Base-by-base conservation (phyloP, 805 yeast species). In the Pichia sporocuriosa region DNA sequence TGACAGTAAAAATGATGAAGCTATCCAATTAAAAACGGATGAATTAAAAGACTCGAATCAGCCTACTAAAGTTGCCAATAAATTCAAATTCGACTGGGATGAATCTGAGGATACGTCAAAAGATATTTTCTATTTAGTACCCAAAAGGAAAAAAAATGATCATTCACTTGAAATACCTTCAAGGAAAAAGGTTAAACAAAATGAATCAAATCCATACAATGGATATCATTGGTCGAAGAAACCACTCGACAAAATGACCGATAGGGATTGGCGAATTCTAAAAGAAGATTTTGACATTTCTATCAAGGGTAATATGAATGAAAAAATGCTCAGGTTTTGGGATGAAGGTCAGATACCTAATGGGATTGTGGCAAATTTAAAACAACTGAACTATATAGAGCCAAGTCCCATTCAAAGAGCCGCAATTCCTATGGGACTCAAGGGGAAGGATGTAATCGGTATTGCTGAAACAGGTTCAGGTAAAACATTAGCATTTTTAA, bases 391-490 rank as follows among this genome's bases (percentile, higher is more conserved):
- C 0, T 88, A 75, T 53, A 46, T 50, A 1, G 75, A 74, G 8
- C 97, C 97, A 4, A 84, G 97, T 0, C 93, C 97, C 0, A 83
- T 93, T 44, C 98, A 90, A 58, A 65, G 96, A 47, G 93, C 94
- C 0, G 73, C 96, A 0, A 77, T 90, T 4, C 96, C 97, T 0
- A 64, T 81, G 21, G 80, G 82, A 0, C 52, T 80, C 19, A 57
- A 65, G 0, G 65, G 71, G 3, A 62, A 76, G 20, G 96, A 90
- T 58, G 67, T 85, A 2, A 69, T 89, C 17, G 97, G 96, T 12
- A 74, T 89, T n/a, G 97, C 97, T 0, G 88, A 88, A 51, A 90
- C 98, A 0, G 98, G 98, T 11, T 84, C 95, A 1, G 98, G 98
- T 53, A 90, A 93, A 57, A 90, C 98, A 0, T 66, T 89, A 11